Evolutionary conservation across 306 rosid species (phyloP), one percentile per base, ranked within the genome.

Genomic region (Erythrophleum fordii): DNA sequence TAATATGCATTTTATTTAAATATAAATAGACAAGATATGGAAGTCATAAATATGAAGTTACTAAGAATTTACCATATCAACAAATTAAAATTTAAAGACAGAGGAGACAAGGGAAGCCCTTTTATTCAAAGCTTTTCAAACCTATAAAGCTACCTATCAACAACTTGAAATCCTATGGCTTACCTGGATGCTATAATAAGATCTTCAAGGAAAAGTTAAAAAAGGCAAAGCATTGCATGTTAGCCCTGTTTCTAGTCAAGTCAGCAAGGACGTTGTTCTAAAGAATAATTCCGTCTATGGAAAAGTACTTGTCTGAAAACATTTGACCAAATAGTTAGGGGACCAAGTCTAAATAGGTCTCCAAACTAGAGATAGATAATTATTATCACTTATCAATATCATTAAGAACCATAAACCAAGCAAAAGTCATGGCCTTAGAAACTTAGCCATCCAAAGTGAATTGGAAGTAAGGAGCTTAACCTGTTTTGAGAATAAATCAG

Each of bases 1-100:
- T 56, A 56, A 11, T 55, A 55, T 52, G 64, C 61, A 77, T 69
- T 77, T 26, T 42, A 49, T 65, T 39, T 37, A 39, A 72, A 17
- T 55, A 84, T 78, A 44, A 31, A 16, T 22, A n/a, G n/a, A n/a
- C n/a, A 51, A 51, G 62, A 52, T 14, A 51, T 11, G 26, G 73
- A 79, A 59, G 72, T 68, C 80, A 48, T 48, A 53, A 49, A 14
- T 46, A 46, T 13, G 14, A 34, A 46, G 39, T 49, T 37, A 34
- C 45, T 6, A 11, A 66, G 23, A 37, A 66, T 37, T 53, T 22
- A 73, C 22, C 35, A 64, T 11, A 73, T 59, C 9, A 37, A 53
- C 66, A 73, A 23, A 16, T 58, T 75, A 26, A 75, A 41, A 37
- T 41, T 55, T 37, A 10, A 18, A 26, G 59, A 72, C 67, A 73